phyloP scores from a whole-genome alignment of 345 rosid genomes.

The Ricinus communis region DNA sequence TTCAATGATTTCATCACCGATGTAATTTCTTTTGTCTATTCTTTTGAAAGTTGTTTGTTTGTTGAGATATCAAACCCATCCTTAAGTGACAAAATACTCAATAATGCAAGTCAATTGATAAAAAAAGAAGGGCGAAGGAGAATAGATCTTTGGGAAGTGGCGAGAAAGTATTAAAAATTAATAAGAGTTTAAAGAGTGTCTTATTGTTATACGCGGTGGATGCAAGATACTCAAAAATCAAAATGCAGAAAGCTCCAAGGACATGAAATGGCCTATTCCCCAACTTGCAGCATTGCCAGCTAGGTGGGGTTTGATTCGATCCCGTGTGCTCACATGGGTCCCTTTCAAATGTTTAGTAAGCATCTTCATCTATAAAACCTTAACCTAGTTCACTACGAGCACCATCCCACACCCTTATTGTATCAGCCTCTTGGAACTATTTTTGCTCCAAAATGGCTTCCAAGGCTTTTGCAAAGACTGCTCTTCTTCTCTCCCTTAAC shows the following conservation, averaged over 20 bases:
- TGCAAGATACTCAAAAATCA: neutral
- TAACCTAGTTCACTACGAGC: neutral
- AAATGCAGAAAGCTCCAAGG: conserved; percentile 13
- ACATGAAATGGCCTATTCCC: conserved; percentile 1
- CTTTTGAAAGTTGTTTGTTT: neutral
- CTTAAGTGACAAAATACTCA: neutral
- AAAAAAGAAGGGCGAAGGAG: neutral
- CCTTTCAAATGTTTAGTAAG: neutral
- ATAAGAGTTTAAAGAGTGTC: too few species aligned
- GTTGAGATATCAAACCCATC: neutral
- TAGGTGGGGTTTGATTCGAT: conserved; percentile 1
- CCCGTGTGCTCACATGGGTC: conserved; percentile 21
- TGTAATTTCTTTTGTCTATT: neutral
- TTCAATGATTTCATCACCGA: neutral
- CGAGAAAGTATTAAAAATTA: neutral
- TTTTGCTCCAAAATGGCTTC: conserved; percentile 13
- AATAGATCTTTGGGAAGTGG: neutral
- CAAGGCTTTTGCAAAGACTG: conserved; percentile 8
- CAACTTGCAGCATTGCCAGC: conserved; percentile 26
- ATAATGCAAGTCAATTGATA: neutral
- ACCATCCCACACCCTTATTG: neutral
- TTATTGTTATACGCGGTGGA: neutral
- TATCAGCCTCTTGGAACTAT: neutral
- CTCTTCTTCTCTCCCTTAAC: conserved; percentile 20
- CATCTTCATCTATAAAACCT: conserved; percentile 9